These are phyloP conservation scores for Cynara cardunculus DNA, from an alignment of 129 eudicot genomes.

Conservation along the genomic window DNA sequence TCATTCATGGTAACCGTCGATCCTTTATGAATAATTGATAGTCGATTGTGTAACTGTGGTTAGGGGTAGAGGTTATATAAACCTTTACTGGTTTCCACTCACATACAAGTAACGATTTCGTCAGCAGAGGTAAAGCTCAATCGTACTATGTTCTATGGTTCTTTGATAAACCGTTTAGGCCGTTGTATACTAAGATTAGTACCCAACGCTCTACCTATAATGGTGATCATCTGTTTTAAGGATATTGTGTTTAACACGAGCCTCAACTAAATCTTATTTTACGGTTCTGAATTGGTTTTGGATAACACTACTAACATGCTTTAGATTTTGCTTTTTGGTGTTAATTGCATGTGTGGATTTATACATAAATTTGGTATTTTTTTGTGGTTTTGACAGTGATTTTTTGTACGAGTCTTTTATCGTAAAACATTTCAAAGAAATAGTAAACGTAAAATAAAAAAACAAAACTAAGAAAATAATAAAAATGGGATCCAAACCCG, in stretches of 20 bases:
- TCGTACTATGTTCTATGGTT: neutral
- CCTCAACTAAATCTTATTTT: neutral
- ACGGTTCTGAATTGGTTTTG: too few relatives aligned
- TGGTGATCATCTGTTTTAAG: neutral
- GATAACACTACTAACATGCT: neutral
- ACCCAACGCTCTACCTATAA: too few relatives aligned
- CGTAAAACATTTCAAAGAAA: too few relatives aligned
- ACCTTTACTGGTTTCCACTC: neutral
- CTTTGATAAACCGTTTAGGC: neutral
- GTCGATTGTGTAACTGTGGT: neutral
- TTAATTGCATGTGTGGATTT: too few relatives aligned
- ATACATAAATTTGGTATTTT: too few relatives aligned
- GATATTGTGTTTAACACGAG: neutral
- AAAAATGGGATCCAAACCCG: too few relatives aligned
- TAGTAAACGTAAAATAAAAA: too few relatives aligned
- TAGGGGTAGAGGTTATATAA: neutral
- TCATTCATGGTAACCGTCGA: neutral
- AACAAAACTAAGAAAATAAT: too few relatives aligned
- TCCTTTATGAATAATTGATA: neutral
- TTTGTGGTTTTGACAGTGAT: too few relatives aligned
- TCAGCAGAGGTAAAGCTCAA: neutral
- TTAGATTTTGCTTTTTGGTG: too few relatives aligned
- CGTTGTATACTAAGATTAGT: too few relatives aligned
- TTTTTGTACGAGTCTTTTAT: too few relatives aligned
- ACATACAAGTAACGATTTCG: neutral